These are phyloP conservation scores for Diaporthe australafricana DNA, from an alignment of 2,329 filamentous ascomycete species.

Conservation along the genomic window DNA sequence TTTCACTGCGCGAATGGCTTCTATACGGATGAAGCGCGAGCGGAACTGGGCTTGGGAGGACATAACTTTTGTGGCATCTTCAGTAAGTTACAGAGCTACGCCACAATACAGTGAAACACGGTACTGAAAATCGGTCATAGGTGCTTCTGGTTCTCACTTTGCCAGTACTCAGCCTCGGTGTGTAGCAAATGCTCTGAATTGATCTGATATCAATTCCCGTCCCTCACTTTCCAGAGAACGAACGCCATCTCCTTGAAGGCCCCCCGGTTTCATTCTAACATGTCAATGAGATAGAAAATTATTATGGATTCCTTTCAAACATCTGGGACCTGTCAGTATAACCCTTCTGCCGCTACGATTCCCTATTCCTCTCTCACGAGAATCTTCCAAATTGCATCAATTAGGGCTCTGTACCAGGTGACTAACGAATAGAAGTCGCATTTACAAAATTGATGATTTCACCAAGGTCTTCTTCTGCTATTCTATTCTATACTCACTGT, in stretches of 20 bases:
- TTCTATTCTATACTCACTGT: conserved; percentile 7
- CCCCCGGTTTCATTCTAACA: neutral
- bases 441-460: neutral
- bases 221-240: neutral
- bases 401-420: too few species aligned
- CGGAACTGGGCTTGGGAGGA: conserved; percentile 3
- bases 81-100: neutral
- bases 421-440: neutral
- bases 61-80: conserved; percentile 2
- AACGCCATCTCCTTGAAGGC: neutral
- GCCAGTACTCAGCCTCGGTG: neutral
- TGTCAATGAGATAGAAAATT: neutral
- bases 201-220: neutral
- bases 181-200: neutral
- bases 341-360: too few species aligned
- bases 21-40: conserved; percentile 1
- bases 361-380: too few species aligned
- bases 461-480: conserved; percentile 2
- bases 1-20: neutral
- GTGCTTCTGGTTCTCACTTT: neutral
- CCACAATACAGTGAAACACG: neutral
- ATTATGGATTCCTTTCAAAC: conserved; percentile 6
- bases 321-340: neutral
- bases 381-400: too few species aligned
- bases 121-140: neutral